Conservation (phyloP, 1,139 yeast species). For the Kluyveromyces sp. region DNA sequence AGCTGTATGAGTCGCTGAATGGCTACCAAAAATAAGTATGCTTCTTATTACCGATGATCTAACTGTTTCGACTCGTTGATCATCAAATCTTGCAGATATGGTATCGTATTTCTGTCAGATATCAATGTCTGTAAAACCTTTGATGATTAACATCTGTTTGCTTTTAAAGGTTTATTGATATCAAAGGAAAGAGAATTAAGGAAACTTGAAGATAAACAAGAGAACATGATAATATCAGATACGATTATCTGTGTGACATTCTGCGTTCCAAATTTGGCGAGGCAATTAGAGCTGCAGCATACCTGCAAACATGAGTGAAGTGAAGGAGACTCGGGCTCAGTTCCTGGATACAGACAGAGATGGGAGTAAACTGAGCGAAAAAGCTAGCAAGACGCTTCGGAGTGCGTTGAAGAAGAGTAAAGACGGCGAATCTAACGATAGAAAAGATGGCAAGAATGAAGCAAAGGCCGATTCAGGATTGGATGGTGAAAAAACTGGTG, state of each 20-base stretch:
- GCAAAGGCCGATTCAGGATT: not conserved
- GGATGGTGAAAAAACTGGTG: slow-evolving; percentile 14
- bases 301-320: slow-evolving; percentile 2
- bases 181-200: not conserved
- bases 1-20: not conserved
- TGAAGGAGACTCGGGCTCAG: slow-evolving; percentile 24
- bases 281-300: not conserved
- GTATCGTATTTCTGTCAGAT: no score
- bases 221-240: no score
- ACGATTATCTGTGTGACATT: not conserved
- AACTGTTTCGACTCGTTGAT: not conserved
- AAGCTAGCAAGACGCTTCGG: slow-evolving; percentile 23
- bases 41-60: no score
- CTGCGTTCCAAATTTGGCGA: no score
- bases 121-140: no score
- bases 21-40: not conserved
- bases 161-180: not conserved
- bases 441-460: not conserved
- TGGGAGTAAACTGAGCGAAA: slow-evolving; percentile 24
- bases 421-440: slow-evolving; percentile 3
- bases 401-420: slow-evolving; percentile 24
- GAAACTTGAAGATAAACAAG: not conserved
- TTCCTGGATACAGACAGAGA: slow-evolving; percentile 24
- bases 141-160: no score
- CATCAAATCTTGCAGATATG: no score